A percentile compares a stretch with the other conserved stretches of the same genome.
phyloP scores from a whole-genome alignment of 2,329 filamentous ascomycete species.

The Venturia oleaginea region DNA sequence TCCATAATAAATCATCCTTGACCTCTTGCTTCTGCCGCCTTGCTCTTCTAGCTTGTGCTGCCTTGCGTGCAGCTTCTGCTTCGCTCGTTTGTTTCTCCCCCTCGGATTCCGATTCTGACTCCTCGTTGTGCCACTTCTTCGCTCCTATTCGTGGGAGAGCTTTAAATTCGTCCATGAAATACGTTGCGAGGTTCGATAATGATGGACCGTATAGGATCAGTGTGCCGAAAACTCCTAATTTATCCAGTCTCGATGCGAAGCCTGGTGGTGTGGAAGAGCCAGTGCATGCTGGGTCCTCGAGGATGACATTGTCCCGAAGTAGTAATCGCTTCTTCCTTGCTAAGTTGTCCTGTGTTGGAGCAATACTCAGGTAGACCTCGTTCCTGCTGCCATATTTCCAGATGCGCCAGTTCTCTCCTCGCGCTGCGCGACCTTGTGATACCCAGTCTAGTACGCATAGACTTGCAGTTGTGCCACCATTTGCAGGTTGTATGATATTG shows the following conservation, averaged over 20 bases:
- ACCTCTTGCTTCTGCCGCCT: slow-evolving; percentile 51
- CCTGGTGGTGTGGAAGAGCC: slow-evolving; percentile 21
- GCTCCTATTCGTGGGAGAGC: slow-evolving; percentile 72
- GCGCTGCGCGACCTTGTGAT: slow-evolving; percentile 72
- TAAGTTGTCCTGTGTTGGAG: slow-evolving; percentile 14
- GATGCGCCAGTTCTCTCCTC: slow-evolving; percentile 84
- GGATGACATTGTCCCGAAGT: slow-evolving; percentile 73
- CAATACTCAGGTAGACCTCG: slow-evolving; percentile 60
- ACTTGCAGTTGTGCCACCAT: slow-evolving; percentile 24
- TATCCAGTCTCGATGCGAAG: slow-evolving; percentile 55
- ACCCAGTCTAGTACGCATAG: slow-evolving; percentile 92
- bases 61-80: slow-evolving; percentile 15
- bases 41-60: slow-evolving; percentile 41
- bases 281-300: slow-evolving; percentile 37
- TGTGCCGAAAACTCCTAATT: slow-evolving; percentile 71
- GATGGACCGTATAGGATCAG: slow-evolving; percentile 69
- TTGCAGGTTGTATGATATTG: slow-evolving; percentile 26
- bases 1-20: slow-evolving; percentile 62
- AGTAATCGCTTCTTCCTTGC: slow-evolving; percentile 48
- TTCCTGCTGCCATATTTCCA: slow-evolving; percentile 72
- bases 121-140: slow-evolving; percentile 56
- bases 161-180: slow-evolving; percentile 72
- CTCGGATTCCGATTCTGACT: slow-evolving; percentile 24
- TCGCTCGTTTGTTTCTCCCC: slow-evolving; percentile 27
- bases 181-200: slow-evolving; percentile 56